Conservation (phyloP, 441 rosid species). For the Corymbia calophylla region DNA sequence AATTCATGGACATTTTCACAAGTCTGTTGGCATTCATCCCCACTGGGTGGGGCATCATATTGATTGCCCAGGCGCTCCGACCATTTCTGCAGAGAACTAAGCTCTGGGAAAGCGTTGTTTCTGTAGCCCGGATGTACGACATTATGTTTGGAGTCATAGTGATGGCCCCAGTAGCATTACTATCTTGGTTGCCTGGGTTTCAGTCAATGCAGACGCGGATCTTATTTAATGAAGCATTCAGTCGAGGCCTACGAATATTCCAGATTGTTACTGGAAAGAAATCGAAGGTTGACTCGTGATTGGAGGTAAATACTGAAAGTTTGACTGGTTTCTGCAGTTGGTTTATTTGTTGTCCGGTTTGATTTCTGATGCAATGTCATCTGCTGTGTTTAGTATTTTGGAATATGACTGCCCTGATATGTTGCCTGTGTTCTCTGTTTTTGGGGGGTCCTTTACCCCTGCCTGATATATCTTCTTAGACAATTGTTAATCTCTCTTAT, state of each 20-base stretch:
- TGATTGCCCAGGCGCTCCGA: neutral
- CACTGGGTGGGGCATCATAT: constrained; percentile 8
- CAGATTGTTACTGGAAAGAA: constrained; percentile 13
- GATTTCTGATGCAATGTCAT: neutral
- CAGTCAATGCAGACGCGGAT: constrained; percentile 9
- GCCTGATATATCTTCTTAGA: neutral
- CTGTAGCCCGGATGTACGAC: constrained; percentile 13
- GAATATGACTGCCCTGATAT: neutral
- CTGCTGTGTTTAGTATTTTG: neutral
- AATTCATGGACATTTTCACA: constrained; percentile 5
- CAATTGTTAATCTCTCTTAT: neutral
- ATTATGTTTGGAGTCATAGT: constrained; percentile 13
- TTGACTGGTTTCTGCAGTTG: neutral
- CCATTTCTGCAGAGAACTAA: neutral
- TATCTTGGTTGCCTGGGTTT: constrained; percentile 15
- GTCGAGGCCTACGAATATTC: constrained; percentile 11
- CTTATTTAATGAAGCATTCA: constrained; percentile 10
- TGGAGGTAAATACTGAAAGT: neutral
- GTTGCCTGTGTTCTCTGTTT: neutral
- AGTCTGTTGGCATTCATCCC: constrained; percentile 11
- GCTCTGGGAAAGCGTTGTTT: constrained; percentile 5
- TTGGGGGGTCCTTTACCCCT: neutral
- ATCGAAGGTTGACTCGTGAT: constrained; percentile 1
- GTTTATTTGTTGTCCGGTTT: neutral
- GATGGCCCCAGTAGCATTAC: constrained; percentile 6